Evolutionary conservation across 192 early-diverging fungal species (phyloP), one percentile per base, ranked within the genome.

Genomic region (Obelidium mucronatum): DNA sequence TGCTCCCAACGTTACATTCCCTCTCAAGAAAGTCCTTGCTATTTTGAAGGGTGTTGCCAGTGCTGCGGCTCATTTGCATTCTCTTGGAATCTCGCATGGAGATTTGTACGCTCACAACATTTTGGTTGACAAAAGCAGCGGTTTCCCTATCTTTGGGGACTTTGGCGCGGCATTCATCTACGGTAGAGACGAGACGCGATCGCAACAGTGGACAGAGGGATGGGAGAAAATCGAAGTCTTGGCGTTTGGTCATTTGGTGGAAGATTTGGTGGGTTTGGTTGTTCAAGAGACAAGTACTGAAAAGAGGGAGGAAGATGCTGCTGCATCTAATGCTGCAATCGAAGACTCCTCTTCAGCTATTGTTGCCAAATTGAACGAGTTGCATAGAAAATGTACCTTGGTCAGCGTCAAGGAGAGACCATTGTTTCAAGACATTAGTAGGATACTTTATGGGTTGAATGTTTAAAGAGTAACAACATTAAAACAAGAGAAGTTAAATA

Each of bases 161-260:
- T 79, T 74, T 51, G 78, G 78, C 8, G 78, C 72, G 11, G 78
- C 72, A 2, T 67, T 17, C 31, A 15, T 51, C 3, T 66, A 75
- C 37, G 48, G 31, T 22, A n/a, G n/a, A n/a, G n/a, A n/a, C n/a
- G n/a, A n/a, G n/a, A 44, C 42, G 17, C 42, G 17, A 17, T 44
- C 42, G 42, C 17, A 11, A 17, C 6, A 11, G 5, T n/a, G n/a
- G n/a, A 5, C 6, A 5, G 42, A 52, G 19, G 37, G 15, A 17
- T 52, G 73, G 63, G 42, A 61, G 55, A 44, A 36, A 52, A 13
- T 74, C 11, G 78, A 79, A 56, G 73, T 62, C 2, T 33, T 73
- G 5, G 71, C 78, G 31, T 74, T 79, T 65, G 78, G 59, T 8
- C 58, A 40, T 60, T 75, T 79, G 61, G 22, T 79, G 3, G 78